Conservation (phyloP, 768 basidiomycete genomes). For the Leucogyrophana mollusca region DNA sequence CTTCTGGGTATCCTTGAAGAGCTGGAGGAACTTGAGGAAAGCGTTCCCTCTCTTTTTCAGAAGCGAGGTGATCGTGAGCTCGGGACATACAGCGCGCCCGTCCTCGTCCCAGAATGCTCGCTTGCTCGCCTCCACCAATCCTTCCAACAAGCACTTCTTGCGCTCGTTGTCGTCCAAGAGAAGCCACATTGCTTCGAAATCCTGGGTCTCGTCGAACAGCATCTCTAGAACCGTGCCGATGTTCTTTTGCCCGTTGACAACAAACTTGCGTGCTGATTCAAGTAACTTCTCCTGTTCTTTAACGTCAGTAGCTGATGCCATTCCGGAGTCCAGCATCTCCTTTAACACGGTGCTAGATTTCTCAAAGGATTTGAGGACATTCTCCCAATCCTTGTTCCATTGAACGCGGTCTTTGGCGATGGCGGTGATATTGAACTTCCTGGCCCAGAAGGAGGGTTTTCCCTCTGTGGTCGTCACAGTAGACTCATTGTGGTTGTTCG, state of each 20-base stretch:
- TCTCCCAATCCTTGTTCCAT: conserved; percentile 23
- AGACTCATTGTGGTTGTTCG: too few relatives aligned
- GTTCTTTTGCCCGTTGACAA: neutral
- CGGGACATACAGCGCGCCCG: conserved; percentile 17
- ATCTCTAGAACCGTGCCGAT: neutral
- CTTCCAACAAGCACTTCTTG: conserved; percentile 11
- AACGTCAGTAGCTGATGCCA: neutral
- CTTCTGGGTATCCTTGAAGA: conserved; percentile 1
- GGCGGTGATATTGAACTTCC: conserved; percentile 3
- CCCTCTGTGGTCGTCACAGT: too few relatives aligned
- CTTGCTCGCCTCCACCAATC: conserved; percentile 10
- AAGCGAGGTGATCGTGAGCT: conserved; percentile 11
- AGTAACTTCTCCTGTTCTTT: too few relatives aligned
- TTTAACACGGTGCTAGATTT: conserved; percentile 11
- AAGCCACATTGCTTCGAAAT: conserved; percentile 14
- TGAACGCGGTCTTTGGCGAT: conserved; percentile 10
- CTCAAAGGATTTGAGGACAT: conserved; percentile 5
- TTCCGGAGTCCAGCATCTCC: neutral
- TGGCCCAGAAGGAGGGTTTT: conserved; percentile 1
- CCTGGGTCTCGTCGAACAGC: neutral
- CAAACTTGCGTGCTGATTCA: too few relatives aligned
- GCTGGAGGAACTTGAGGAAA: conserved; percentile 4
- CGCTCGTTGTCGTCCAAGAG: conserved; percentile 11
- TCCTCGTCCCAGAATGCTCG: conserved; percentile 4
- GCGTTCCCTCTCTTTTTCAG: conserved; percentile 6